phyloP scores from a whole-genome alignment of 192 early-diverging fungal genomes.

The Coemansia sp. region DNA sequence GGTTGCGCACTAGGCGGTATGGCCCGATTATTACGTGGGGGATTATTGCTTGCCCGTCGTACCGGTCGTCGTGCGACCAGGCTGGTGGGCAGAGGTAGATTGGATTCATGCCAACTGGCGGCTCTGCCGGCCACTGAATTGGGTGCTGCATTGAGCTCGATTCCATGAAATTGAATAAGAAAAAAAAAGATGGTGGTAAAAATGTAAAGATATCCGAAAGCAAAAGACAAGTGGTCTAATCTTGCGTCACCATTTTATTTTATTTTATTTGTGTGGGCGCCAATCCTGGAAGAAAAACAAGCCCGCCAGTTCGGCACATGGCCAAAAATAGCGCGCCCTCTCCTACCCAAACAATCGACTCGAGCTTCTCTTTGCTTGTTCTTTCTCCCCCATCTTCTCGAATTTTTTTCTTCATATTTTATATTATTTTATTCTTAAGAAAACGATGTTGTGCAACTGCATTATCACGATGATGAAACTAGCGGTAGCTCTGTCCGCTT shows the following conservation, averaged over 20 bases:
- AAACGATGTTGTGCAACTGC: neutral
- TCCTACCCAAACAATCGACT: no score
- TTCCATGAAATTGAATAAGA: neutral
- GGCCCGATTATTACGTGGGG: constrained; percentile 76
- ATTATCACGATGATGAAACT: neutral
- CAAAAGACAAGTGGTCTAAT: no score
- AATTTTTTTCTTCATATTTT: neutral
- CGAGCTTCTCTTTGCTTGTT: no score
- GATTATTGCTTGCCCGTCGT: constrained; percentile 40
- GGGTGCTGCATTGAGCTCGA: neutral
- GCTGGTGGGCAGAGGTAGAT: constrained; percentile 31
- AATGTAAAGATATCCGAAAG: no score
- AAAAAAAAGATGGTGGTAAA: neutral
- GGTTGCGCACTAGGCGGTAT: constrained; percentile 68
- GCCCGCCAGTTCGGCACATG: no score
- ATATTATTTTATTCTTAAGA: neutral
- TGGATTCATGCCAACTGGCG: constrained; percentile 19
- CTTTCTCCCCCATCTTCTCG: neutral
- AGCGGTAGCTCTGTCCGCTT: neutral
- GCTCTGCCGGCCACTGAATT: constrained; percentile 36
- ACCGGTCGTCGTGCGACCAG: constrained; percentile 49
- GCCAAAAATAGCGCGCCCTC: no score
- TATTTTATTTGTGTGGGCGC: no score
- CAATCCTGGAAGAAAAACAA: no score
- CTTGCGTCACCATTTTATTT: no score